A percentile compares a stretch with the other conserved stretches of the same genome.
phyloP scores from a whole-genome alignment of 495 filamentous ascomycete species.

The Aspergillus haitiensis region DNA sequence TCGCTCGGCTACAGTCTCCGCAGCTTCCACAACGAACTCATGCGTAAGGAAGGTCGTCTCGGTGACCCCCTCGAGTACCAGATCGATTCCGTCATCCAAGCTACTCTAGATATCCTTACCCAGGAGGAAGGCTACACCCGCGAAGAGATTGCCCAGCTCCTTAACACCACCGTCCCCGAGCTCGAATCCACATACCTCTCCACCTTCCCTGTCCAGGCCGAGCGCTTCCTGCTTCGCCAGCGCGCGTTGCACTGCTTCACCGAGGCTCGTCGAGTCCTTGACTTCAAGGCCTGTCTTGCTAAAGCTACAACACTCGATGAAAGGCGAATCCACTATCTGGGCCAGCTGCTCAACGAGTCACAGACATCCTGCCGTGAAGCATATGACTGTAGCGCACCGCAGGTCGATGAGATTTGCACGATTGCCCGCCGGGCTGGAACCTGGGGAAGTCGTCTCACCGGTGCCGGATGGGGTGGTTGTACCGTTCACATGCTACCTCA shows the following conservation, averaged over 20 bases:
- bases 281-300: constrained; percentile 73
- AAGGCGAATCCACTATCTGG: constrained; percentile 67
- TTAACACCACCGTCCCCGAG: constrained; percentile 66
- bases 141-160: constrained; percentile 75
- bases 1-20: constrained; percentile 82
- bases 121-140: constrained; percentile 83
- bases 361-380: constrained; percentile 79
- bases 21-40: constrained; percentile 82
- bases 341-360: constrained; percentile 84
- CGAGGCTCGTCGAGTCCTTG: constrained; percentile 82
- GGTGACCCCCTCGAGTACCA: constrained; percentile 60
- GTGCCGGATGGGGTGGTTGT: constrained; percentile 96
- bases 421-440: constrained; percentile 76
- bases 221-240: constrained; percentile 83
- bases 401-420: constrained; percentile 82
- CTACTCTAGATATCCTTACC: constrained; percentile 62
- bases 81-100: constrained; percentile 64
- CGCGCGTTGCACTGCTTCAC: constrained; percentile 86
- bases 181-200: constrained; percentile 74
- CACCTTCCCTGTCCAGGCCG: constrained; percentile 82
- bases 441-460: constrained; percentile 85
- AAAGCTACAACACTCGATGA: constrained; percentile 52
- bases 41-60: constrained; percentile 59
- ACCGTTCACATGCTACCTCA: constrained; percentile 89
- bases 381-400: constrained; percentile 87